Base-by-base conservation (phyloP, 257 asterid genomes). In the Verbena officinalis region DNA sequence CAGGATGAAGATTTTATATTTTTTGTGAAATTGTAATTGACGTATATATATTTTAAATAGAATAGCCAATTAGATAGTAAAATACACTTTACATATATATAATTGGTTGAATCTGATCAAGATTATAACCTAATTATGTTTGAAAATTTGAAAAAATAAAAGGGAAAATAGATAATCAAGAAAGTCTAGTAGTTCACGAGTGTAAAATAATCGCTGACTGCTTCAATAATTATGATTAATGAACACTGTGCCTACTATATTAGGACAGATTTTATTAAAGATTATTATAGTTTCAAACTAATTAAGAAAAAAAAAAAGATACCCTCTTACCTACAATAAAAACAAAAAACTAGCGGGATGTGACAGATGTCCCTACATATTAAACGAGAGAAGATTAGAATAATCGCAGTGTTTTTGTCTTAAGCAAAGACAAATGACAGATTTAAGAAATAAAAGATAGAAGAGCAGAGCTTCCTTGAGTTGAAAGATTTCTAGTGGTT, bases 401-500 rank as follows among this genome's bases (percentile, higher is more conserved):
- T 59, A 72, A 52, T 59, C 60, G 14, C 52, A 73, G 17, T n/a
- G 55, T 64, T 34, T 7, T 54, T 69, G 68, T 65, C 68, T 46
- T 42, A 40, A 50, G 21, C 21, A 20, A 30, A 19, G 23, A 59
- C 53, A 59, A 52, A 33, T 21, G 55, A 49, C 61, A 68, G 1
- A 31, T 9, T 15, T 12, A 33, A 11, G 17, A 30, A 11, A 15
- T n/a, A 46, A 62, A 27, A 13, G 19, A 4, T 11, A 30, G 14
- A 31, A 17, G 27, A n/a, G 15, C 34, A 55, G 36, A 46, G 48
- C 63, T 68, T 68, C n/a, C 79, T 77, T 65, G 73, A 73, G 77
- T 64, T 71, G 69, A 66, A 73, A 76, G 78, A 73, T 56, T 70
- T 64, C 46, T 33, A 73, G 73, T 68, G 64, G 75, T 42, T 51